Evolutionary conservation across 169 alveolate genomes (phyloP).

Genomic region (Cryptosporidium ubiquitum): DNA sequence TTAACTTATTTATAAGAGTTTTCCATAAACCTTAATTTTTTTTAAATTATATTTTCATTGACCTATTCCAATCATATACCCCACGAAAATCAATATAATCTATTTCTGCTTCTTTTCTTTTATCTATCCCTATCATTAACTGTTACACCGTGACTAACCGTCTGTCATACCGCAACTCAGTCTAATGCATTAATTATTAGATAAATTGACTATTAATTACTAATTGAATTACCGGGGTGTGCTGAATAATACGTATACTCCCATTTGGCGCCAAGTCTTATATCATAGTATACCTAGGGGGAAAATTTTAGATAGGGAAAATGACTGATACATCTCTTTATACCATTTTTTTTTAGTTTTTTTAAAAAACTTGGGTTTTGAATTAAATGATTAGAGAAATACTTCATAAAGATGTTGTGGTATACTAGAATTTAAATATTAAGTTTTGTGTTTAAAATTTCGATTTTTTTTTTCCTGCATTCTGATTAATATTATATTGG

Average conservation of each 20-base stretch:
- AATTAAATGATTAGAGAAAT: too few relatives aligned
- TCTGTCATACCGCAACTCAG: slow-evolving; percentile 74
- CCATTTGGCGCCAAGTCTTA: slow-evolving; percentile 41
- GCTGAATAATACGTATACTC: slow-evolving; percentile 54
- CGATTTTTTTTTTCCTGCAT: too few relatives aligned
- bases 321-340: too few relatives aligned
- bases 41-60: neutral
- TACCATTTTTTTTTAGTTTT: too few relatives aligned
- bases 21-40: slow-evolving; percentile 1
- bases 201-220: neutral
- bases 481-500: too few relatives aligned
- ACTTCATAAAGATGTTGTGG: too few relatives aligned
- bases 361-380: neutral
- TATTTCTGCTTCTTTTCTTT: slow-evolving; percentile 28
- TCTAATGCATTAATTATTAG: slow-evolving; percentile 74
- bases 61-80: slow-evolving; percentile 32
- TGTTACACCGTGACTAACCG: slow-evolving; percentile 66
- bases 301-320: neutral
- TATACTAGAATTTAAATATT: too few relatives aligned
- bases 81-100: slow-evolving; percentile 42
- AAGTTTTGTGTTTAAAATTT: too few relatives aligned
- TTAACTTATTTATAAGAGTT: neutral
- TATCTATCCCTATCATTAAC: slow-evolving; percentile 46
- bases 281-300: slow-evolving; percentile 3
- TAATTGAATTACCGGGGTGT: slow-evolving; percentile 28